phyloP scores from a whole-genome alignment of 2,329 filamentous ascomycete species.

The Colletotrichum destructivum region DNA sequence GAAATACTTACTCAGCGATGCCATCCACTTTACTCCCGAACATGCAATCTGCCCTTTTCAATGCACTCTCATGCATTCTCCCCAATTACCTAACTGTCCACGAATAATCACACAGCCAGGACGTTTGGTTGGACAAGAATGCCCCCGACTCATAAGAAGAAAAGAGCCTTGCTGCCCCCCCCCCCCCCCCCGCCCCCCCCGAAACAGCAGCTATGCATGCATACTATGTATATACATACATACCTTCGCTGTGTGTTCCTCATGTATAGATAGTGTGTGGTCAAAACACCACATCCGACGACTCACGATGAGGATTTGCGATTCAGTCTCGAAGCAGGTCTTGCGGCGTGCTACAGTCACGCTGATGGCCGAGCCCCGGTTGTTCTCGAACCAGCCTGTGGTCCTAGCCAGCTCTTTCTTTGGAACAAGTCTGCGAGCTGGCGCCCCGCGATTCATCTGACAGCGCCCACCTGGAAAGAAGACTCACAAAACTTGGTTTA shows the following conservation, averaged over 20 bases:
- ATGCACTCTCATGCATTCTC: slow-evolving; percentile 34
- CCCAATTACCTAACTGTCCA: neutral
- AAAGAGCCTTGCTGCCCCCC: too few relatives aligned
- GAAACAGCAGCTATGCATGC: neutral
- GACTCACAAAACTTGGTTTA: neutral
- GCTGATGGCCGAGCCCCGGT: neutral
- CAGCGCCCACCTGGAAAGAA: neutral
- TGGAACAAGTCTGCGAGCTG: neutral
- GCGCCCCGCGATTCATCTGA: slow-evolving; percentile 5
- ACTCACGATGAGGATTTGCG: neutral
- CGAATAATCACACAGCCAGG: neutral
- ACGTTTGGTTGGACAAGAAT: too few relatives aligned
- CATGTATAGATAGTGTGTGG: too few relatives aligned
- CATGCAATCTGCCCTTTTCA: slow-evolving; percentile 35
- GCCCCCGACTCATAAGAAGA: neutral
- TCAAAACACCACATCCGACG: neutral
- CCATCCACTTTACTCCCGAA: slow-evolving; percentile 9
- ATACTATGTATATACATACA: too few relatives aligned
- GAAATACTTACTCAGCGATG: slow-evolving; percentile 28
- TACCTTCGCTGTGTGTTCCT: too few relatives aligned
- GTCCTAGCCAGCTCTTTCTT: neutral
- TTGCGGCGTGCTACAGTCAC: too few relatives aligned
- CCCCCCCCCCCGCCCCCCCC: neutral
- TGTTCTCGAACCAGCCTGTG: slow-evolving; percentile 18
- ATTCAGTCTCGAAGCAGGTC: slow-evolving; percentile 1